Base-by-base conservation (phyloP, 768 basidiomycete genomes). In the Trametopsis cervina region DNA sequence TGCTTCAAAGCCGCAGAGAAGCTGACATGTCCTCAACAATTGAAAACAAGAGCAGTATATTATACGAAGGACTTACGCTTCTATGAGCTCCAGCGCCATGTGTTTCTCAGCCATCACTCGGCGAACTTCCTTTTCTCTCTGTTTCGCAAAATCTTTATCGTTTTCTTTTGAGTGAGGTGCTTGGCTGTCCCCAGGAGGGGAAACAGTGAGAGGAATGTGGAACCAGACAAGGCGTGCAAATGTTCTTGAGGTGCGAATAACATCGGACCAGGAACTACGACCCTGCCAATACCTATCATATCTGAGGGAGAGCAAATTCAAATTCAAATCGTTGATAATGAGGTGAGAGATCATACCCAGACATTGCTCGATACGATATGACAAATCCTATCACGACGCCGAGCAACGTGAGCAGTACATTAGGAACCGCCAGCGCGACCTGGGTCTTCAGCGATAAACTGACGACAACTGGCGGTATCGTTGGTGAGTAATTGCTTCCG, bases 211-310 rank as follows among this genome's bases (percentile, higher is more conserved):
- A 1, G 80, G 81, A 12, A 78, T 71, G 54, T 82, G 79, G 54
- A 77, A 78, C 81, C 80, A 82, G 25, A 81, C 68, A 4, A 83
- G 64, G 13, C 81, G 71, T 4, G 71, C 55, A 46, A 80, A 64
- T 0, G 74, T 73, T 15, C 78, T 66, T 3, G 71, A 56, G 42
- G 73, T 76, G 26, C 71, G 69, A 2, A 78, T 74, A 17, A 81
- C 64, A 49, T 82, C 79, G 3, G 75, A 73, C 80, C 80, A 81
- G 17, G 66, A 70, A 0, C 68, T 69, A 10, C 77, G 65, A 18
- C 80, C 64, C 56, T 75, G 69, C 74, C 76, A 81, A 54, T 81
- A 83, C n/a, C 78, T 71, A 51, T 81, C 79, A 54, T 81, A 82
- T 3, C 77, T 78, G 46, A 3, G 15, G 20, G 41, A 20, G 23